phyloP scores from a whole-genome alignment of 1,284 basidiomycete genomes.

The Ceratobasidium sp. region DNA sequence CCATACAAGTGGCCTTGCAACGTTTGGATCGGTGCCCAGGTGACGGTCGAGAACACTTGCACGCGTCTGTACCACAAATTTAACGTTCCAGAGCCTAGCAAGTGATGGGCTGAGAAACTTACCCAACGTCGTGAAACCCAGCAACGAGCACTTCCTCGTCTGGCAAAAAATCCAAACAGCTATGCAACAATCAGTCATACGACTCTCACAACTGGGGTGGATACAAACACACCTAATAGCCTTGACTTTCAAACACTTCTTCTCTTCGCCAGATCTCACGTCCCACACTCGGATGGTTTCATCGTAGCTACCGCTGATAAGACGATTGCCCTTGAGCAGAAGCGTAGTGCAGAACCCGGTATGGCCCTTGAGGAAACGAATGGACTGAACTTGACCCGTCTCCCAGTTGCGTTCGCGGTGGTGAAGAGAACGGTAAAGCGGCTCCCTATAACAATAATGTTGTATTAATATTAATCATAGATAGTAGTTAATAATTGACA shows the following conservation, averaged over 20 bases:
- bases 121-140: constrained; percentile 93
- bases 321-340: constrained; percentile 75
- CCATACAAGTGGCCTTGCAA: constrained; percentile 59
- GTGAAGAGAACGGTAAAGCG: constrained; percentile 84
- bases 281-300: constrained; percentile 94
- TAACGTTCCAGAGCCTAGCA: background rate
- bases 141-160: constrained; percentile 92
- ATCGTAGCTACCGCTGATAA: constrained; percentile 92
- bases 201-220: constrained; percentile 59
- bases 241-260: constrained; percentile 83
- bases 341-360: constrained; percentile 91
- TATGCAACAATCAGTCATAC: constrained; percentile 60
- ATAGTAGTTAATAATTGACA: too few relatives aligned
- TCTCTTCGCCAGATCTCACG: constrained; percentile 82
- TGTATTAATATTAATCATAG: too few relatives aligned
- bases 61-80: constrained; percentile 67
- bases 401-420: constrained; percentile 90
- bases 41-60: constrained; percentile 83
- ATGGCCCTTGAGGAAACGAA: constrained; percentile 85
- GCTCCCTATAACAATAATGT: constrained; percentile 66
- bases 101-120: constrained; percentile 54
- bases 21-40: constrained; percentile 80
- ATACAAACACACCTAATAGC: constrained; percentile 63
- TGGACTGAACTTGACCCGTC: constrained; percentile 79
- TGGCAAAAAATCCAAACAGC: constrained; percentile 88